phyloP scores from a whole-genome alignment of 768 basidiomycete species.

The Punctularia strigosozonata region DNA sequence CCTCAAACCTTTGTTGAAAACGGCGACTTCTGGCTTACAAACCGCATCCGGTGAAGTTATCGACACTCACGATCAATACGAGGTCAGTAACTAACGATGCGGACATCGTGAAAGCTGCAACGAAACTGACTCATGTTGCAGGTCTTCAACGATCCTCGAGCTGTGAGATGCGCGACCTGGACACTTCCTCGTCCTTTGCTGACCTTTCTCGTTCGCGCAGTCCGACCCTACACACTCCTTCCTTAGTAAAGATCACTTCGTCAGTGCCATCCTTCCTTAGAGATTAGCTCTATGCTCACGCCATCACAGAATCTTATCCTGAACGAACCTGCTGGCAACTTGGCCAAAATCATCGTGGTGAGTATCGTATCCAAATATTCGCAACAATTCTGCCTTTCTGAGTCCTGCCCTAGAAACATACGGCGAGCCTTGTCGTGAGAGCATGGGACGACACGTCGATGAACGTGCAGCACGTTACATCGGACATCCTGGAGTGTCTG shows the following conservation, averaged over 20 bases:
- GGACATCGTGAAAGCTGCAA: no score
- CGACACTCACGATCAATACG: conserved; percentile 71
- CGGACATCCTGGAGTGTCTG: conserved; percentile 60
- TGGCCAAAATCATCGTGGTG: conserved; percentile 62
- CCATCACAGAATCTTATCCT: conserved; percentile 53
- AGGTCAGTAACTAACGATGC: no score
- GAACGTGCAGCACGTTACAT: conserved; percentile 42
- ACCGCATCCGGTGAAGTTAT: conserved; percentile 68
- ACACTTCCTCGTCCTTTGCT: no score
- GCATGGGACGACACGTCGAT: conserved; percentile 71
- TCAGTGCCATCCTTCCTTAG: conserved; percentile 23
- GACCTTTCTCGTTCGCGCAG: conserved; percentile 18
- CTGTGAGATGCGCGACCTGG: conserved; percentile 39
- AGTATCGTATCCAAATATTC: conserved; percentile 10
- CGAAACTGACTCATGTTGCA: conserved; percentile 6
- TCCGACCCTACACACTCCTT: conserved; percentile 86
- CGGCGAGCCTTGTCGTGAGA: conserved; percentile 56
- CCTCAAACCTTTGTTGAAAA: conserved; percentile 66
- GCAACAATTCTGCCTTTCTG: background rate
- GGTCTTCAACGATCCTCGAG: conserved; percentile 74
- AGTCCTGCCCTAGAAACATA: conserved; percentile 32
- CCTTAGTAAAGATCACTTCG: conserved; percentile 84
- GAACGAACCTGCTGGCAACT: conserved; percentile 71
- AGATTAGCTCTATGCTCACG: background rate
- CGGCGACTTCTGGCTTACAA: conserved; percentile 51